Base-by-base conservation (phyloP, 1,284 basidiomycete genomes). In the Vanrija pseudolonga region DNA sequence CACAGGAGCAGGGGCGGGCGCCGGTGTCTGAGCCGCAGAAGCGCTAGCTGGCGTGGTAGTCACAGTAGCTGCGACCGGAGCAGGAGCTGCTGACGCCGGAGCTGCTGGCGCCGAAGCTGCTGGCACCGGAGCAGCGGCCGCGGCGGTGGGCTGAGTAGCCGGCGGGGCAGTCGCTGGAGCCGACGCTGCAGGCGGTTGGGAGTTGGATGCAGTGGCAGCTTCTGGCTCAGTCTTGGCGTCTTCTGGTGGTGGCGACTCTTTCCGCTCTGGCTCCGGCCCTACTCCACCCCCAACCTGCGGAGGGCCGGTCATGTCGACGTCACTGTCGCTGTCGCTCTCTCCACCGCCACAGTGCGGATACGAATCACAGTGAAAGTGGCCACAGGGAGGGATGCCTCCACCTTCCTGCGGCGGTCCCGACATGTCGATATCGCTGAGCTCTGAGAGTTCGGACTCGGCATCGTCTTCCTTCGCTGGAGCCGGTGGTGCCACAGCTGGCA, bases 281-380 rank as follows among this genome's bases (percentile, higher is more conserved):
- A 17, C 41, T 1, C 71, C 71, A 3, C 71, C 71, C n/a, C 71
- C 71, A 8, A 67, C 65, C 57, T 71, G 69, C 20, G 54, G 58
- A 0, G 59, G 66, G 3, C 71, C 71, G 14, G 46, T 66, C 68
- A 68, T 66, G 47, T 67, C 65, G 1, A 64, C 61, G 36, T 71
- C 69, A 14, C 58, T 57, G n/a, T 68, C 69, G 7, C 53, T 56
- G 20, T 64, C 64, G n/a, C 56, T 51, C 3, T 54, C 52, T 15
- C n/a, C n/a, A n/a, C n/a, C 19, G 23, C n/a, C 14, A 18, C 14
- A 26, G 18, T 40, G 47, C 23, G 5, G 37, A 23, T 14, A 20
- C 24, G 24, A 26, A 26, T 32, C 32, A 12, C 32, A 32, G 5
- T 15, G 32, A 15, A 12, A 14, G 32, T 32, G 8, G 8, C 32